Evolutionary conservation across 768 basidiomycete genomes (phyloP).

Genomic region (Chalciporus chontae): DNA sequence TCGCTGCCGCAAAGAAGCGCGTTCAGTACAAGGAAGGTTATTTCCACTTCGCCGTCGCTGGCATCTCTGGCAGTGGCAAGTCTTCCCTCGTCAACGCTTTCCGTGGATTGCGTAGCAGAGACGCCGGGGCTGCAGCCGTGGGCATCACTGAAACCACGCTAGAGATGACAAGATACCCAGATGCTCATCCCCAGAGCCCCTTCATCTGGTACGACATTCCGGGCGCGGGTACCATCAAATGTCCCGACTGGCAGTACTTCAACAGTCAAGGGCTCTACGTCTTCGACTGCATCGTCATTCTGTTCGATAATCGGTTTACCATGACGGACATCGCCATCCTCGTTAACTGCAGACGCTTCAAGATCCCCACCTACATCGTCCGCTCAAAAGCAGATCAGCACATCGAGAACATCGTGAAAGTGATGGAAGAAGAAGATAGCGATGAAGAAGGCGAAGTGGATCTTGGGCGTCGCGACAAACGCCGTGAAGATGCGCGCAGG

Average conservation of each 20-base stretch:
- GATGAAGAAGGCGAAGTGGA: slow-evolving; percentile 16
- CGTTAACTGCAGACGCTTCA: slow-evolving; percentile 12
- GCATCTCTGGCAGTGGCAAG: slow-evolving; percentile 34
- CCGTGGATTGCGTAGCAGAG: slow-evolving; percentile 27
- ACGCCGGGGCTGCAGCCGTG: slow-evolving; percentile 14
- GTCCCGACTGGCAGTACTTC: slow-evolving; percentile 22
- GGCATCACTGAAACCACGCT: slow-evolving; percentile 20
- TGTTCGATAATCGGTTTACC: slow-evolving; percentile 23
- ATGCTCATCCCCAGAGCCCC: slow-evolving; percentile 10
- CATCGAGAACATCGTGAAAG: slow-evolving; percentile 18
- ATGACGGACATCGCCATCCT: slow-evolving; percentile 22
- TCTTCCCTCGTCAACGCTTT: slow-evolving; percentile 37
- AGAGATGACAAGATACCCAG: slow-evolving; percentile 12
- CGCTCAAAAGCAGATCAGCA: slow-evolving; percentile 23
- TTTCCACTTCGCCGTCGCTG: slow-evolving; percentile 35
- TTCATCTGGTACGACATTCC: slow-evolving; percentile 25
- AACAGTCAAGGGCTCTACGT: slow-evolving; percentile 23
- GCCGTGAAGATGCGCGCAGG: slow-evolving; percentile 11
- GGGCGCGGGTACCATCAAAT: slow-evolving; percentile 19
- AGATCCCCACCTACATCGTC: slow-evolving; percentile 21
- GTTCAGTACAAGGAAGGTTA: slow-evolving; percentile 24
- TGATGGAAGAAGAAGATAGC: slow-evolving; percentile 18
- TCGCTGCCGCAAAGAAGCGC: slow-evolving; percentile 14
- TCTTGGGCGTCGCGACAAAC: slow-evolving; percentile 3
- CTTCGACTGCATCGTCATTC: slow-evolving; percentile 21